Base-by-base conservation (phyloP, 768 basidiomycete species). In the Pulveroboletus sp. region DNA sequence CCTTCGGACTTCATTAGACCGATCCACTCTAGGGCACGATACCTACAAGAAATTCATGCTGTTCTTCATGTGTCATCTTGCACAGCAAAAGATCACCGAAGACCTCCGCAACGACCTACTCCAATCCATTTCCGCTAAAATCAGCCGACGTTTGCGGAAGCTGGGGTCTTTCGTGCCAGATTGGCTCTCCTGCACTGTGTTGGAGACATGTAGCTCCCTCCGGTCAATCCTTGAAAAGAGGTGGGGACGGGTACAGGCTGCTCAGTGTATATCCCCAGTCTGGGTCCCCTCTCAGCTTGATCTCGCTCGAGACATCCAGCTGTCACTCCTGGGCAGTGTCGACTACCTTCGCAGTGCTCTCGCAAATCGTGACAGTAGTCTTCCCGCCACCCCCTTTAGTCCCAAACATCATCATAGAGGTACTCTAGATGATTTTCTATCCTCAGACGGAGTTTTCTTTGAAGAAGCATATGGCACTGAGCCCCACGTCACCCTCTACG, bases 11-110 rank as follows among this genome's bases (percentile, higher is more conserved):
- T 49, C 71, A 0, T 30, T 72, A 9, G 47, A 49, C 21, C 21
- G 21, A 21, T 39, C 38, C 9, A 7, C n/a, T 33, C 40, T 49
- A 4, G 59, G 54, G 3, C 5, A 36, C 13, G 31, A 33, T 11
- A 56, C 61, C 0, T 82, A 82, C 63, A 81, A 82, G 47, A 10
- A 33, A 5, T 81, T 81, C 59, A 72, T 79, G 58, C 36, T 74
- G 3, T 79, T 70, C 41, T 61, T 78, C 46, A 57, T 73, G 61
- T 14, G 7, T 49, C 7, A 53, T 17, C 15, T 10, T 9, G 27
- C n/a, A 7, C 27, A 28, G 27, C 27, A 42, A 11, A 8, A 17
- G n/a, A 6, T 17, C 2, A 28, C 4, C 17, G 11, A 21, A 1
- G 41, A 53, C 17, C 28, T 60, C 11, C 26, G 53, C 8, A 72